Evolutionary conservation across 2,329 filamentous ascomycete genomes (phyloP), one percentile per base, ranked within the genome.

Genomic region (Chaetomium sp.): DNA sequence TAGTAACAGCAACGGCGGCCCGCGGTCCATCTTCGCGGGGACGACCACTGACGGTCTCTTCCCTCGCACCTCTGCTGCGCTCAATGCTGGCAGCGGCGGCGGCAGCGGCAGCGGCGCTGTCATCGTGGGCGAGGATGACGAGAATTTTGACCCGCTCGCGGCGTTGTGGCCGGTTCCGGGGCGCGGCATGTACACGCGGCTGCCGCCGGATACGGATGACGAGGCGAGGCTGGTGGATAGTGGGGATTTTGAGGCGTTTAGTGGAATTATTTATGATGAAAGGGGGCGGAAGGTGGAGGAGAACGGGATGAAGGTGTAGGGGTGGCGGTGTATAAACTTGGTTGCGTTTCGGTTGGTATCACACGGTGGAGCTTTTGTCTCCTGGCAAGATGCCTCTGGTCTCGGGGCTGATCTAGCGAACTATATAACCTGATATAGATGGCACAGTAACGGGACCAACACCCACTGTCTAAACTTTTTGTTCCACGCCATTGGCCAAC

Each of bases 241-340:
- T 45, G 61, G 62, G 14, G 67, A 69, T 35, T 66, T 62, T 47
- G 65, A 67, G 55, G 61, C 67, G 10, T 67, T 69, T 42, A 68
- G 66, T 35, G 61, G 62, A 5, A 66, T 68, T 42, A 45, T 67
- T 10, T 69, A 63, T 48, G 64, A 68, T 47, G 66, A 65, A 35
- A 59, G 59, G 49, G 66, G 67, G 6, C 61, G 62, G 54, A 68
- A 68, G 56, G 50, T 68, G 19, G 56, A 63, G 59, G 67, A 68
- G 61, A 68, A 68, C 40, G 67, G 67, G 11, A 65, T 68, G 49
- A 62, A 58, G 60, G 62, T 68, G n/a, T 64, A 27, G 19, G 19
- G 19, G 19, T 27, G 19, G 19, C 2, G 19, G 19, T 27, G 19
- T 27, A 27, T 27, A 27, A 27, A 27, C 3, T 3, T 27, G 19